These are phyloP conservation scores for Rhododendron vialii DNA, from an alignment of 148 eudicot genomes.

Conservation along the genomic window DNA sequence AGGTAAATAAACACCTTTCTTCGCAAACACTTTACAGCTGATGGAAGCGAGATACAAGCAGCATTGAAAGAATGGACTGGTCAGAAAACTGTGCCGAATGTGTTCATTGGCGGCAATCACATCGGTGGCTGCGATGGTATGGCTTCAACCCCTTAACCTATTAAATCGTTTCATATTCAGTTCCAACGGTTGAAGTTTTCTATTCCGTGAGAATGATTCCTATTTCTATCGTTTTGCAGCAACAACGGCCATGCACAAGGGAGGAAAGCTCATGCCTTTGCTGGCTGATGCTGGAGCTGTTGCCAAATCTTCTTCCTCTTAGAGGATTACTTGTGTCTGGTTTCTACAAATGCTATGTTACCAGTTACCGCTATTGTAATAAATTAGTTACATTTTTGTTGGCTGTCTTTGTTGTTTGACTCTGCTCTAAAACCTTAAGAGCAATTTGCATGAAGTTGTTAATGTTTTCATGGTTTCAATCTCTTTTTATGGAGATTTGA, in stretches of 20 bases:
- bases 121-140: slow-evolving; percentile 86
- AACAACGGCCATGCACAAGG: slow-evolving; percentile 10
- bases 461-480: neutral
- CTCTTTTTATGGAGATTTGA: neutral
- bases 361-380: no score
- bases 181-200: neutral
- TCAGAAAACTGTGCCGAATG: slow-evolving; percentile 79
- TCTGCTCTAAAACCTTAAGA: neutral
- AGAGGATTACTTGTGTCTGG: neutral
- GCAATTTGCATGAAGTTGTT: neutral
- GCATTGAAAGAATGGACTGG: slow-evolving; percentile 62
- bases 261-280: slow-evolving; percentile 7
- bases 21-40: slow-evolving; percentile 34
- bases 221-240: neutral
- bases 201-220: neutral
- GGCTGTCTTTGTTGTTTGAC: neutral
- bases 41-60: slow-evolving; percentile 63
- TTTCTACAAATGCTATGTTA: neutral
- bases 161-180: neutral
- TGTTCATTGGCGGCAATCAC: slow-evolving; percentile 79
- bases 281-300: slow-evolving; percentile 5
- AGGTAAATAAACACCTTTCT: neutral
- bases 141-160: neutral
- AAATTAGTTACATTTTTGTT: neutral
- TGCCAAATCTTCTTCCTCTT: neutral